Evolutionary conservation across 2,329 filamentous ascomycete species (phyloP).

Genomic region (Ascocoryne sarcoides): DNA sequence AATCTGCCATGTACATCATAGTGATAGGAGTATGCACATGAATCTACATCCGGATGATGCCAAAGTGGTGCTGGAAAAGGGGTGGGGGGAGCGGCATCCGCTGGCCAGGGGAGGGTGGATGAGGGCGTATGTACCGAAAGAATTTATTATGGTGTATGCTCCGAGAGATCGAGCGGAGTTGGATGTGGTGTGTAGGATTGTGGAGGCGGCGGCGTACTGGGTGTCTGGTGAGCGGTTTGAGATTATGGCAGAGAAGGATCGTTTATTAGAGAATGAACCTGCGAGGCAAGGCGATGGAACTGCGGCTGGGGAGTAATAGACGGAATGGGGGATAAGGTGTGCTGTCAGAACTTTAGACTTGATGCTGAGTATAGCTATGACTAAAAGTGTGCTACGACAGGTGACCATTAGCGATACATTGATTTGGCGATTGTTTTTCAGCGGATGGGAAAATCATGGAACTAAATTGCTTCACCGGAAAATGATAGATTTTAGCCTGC

Average conservation of each 20-base stretch:
- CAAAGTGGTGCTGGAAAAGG: slow-evolving; percentile 58
- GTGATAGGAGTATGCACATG: slow-evolving; percentile 70
- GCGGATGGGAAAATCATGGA: no score
- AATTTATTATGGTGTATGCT: slow-evolving; percentile 78
- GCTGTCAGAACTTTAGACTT: no score
- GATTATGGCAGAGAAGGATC: slow-evolving; percentile 13
- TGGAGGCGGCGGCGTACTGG: slow-evolving; percentile 69
- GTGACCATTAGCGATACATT: no score
- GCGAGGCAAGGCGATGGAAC: no score
- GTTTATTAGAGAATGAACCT: no score
- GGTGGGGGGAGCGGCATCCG: slow-evolving; percentile 68
- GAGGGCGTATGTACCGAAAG: slow-evolving; percentile 58
- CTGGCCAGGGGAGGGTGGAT: slow-evolving; percentile 60
- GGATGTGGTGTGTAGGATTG: slow-evolving; percentile 56
- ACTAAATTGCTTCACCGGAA: no score
- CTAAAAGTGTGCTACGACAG: no score
- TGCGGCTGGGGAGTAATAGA: no score
- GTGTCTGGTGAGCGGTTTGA: slow-evolving; percentile 28
- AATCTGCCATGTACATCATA: slow-evolving; percentile 70
- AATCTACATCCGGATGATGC: slow-evolving; percentile 74
- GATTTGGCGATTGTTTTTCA: no score
- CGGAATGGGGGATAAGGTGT: no score
- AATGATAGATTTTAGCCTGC: no score
- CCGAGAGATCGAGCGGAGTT: slow-evolving; percentile 63
- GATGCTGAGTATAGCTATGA: no score